Evolutionary conservation across 768 basidiomycete genomes (phyloP), one percentile per base, ranked within the genome.

Genomic region (Auricularia sp.): DNA sequence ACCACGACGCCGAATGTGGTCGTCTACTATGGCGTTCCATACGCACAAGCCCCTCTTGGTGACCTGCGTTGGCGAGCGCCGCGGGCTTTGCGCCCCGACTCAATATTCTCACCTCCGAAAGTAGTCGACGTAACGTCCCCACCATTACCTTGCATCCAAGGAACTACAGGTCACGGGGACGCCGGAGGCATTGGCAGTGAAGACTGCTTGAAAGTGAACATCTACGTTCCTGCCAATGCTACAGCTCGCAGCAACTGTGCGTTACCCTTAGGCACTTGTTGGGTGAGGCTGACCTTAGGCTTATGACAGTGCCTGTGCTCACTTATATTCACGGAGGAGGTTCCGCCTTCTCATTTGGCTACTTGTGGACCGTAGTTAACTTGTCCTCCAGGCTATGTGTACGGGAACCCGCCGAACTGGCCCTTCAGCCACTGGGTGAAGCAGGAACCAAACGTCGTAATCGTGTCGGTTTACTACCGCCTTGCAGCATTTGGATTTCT

Each of bases 381-480:
- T 8, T 36, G 14, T 21, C 61, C 12, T 33, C 34, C 84, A 83
- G 62, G 81, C 29, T 87, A 84, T 65, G 71, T 81, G 23, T 83
- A 70, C 67, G 84, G 86, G 3, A 87, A 87, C 70, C 85, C 85
- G 1, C 76, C 75, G 1, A 84, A 82, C 70, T 88, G 83, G 84
- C 84, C 86, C 1, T 87, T 86, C 69, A 81, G 87, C 68, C 75
- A 78, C 67, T 87, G 85, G 85, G 74, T 88, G 62, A 74, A 86
- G 54, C 85, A 86, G 68, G 81, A 77, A 34, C 84, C 84, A 2
- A 80, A 67, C 59, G 80, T 87, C 29, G 79, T 87, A 51, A 76
- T 86, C 62, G 85, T 86, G 8, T 85, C 86, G 0, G 80, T 87
- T 6, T 86, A 88, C 71, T 87, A 87, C 71, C 82, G 83, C 18